Evolutionary conservation across 2,329 filamentous ascomycete genomes (phyloP), one percentile per base, ranked within the genome.

Genomic region (Cordyceps javanica): DNA sequence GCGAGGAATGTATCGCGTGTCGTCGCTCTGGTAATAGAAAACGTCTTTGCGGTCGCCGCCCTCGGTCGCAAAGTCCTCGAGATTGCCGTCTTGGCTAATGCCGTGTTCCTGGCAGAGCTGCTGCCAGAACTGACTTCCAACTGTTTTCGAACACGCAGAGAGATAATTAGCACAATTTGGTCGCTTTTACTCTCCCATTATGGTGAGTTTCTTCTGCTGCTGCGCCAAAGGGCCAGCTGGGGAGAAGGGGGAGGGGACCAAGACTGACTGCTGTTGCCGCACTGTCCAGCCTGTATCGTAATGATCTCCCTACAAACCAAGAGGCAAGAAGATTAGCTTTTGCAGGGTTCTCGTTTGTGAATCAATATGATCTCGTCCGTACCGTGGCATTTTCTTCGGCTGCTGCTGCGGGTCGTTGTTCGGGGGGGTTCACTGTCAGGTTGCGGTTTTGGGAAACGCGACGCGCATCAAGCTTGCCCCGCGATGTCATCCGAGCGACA

Each of bases 21-120:
- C 94, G 78, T 99, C 94, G 70, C 92, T 97, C 81, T 95, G 93
- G 77, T 97, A 99, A 82, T 96, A 97, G 77, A 97, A 97, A 61
- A 99, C 94, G 75, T 99, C 94, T 73, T 99, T 99, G 66, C 94
- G 88, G 75, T 99, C 94, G 64, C 93, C 92, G 69, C 94, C 94
- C 73, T 97, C 94, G 51, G 91, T 97, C 69, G 94, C 94, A 77
- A 97, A 97, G 73, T 97, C 92, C 71, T 97, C 92, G 59, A 99
- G 82, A 72, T 97, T 97, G 59, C 94, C 94, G 75, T 97, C 91
- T 71, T 94, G 91, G 68, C 89, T 96, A 77, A 99, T 99, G 61
- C 95, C 94, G 71, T 99, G 94, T 75, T 99, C 94, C 72, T 93
- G 89, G 74, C 94, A 99, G 60, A 97, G 84, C 76, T 97, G 94